Evolutionary conservation across 108 stramenopile genomes (phyloP), one percentile per base, ranked within the genome.

Genomic region (Cafeteria roenbergensis): DNA sequence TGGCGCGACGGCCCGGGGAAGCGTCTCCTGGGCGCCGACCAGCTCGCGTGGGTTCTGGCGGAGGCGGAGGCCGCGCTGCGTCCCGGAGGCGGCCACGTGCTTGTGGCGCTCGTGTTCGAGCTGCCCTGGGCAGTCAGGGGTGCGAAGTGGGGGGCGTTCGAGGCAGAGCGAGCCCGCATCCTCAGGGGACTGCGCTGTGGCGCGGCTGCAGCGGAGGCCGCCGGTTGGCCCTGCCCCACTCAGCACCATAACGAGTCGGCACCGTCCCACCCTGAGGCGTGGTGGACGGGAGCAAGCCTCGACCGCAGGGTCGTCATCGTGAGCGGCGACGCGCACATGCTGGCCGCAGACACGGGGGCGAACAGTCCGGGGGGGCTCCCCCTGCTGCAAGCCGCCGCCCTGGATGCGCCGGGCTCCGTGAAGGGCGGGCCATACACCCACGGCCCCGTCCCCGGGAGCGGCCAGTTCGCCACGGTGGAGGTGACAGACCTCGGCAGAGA

Each of bases 371-470:
- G 60, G 31, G 68, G 68, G 12, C 29, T 69, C 50, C 68, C 68
- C 9, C 64, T 69, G 30, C 50, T 69, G 3, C 68, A 69, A 12
- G 62, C 68, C 1, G 60, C 68, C 34, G 35, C 68, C 4, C 62
- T 69, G 34, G 68, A 69, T 26, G 34, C 54, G 22, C 67, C 67
- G 0, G 51, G 51, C 14, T 35, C 50, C 3, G 12, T 27, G 22
- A 69, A 69, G n/a, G 68, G 68, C 24, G 68, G 68, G 1, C 68
- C 68, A 34, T 69, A 69, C 52, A 24, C 52, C 35, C 61, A 69
- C 61, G 68, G 68, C 0, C 34, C 65, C 29, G 32, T 29, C 21
- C 61, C 68, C 3, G 68, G 68, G 2, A 35, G 61, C 3, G 68
- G 68, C 25, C 68, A 69, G 37, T 69, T 50, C 36, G 68, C 35